These are phyloP conservation scores for Eucalyptus regnans DNA, from an alignment of 345 rosid species.

Conservation along the genomic window DNA sequence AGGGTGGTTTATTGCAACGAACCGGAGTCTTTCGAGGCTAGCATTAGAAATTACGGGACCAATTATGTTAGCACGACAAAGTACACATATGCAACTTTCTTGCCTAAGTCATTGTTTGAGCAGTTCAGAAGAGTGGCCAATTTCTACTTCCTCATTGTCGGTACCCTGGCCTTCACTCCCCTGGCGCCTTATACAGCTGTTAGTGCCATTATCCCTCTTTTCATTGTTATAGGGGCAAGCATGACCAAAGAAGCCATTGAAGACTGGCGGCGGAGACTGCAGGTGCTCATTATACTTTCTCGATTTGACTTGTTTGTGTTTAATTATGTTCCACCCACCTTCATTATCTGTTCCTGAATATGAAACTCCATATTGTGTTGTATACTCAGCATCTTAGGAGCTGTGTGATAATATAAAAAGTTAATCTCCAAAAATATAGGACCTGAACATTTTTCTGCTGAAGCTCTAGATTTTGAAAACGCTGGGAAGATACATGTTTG, in stretches of 20 bases:
- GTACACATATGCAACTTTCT: conserved; percentile 55
- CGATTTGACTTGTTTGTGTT: background rate
- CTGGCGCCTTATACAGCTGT: conserved; percentile 74
- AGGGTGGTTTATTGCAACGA: conserved; percentile 75
- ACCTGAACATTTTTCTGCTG: background rate
- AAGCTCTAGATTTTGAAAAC: background rate
- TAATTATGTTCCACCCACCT: background rate
- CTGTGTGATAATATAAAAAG: background rate
- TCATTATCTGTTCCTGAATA: background rate
- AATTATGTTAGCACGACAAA: conserved; percentile 78
- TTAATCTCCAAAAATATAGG: background rate
- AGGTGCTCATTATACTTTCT: conserved; percentile 30
- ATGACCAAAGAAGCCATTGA: conserved; percentile 86
- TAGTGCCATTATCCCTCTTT: conserved; percentile 64
- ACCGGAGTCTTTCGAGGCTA: conserved; percentile 51
- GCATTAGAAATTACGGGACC: conserved; percentile 18
- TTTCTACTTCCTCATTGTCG: conserved; percentile 65
- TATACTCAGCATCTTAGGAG: background rate
- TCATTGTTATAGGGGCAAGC: conserved; percentile 58
- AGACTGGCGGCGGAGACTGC: conserved; percentile 67
- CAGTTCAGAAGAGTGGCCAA: conserved; percentile 98
- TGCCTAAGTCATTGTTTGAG: conserved; percentile 91
- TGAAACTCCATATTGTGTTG: background rate
- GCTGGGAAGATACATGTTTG: background rate
- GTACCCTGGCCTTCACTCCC: conserved; percentile 55